Evolutionary conservation across 164 flowering plant genomes (phyloP).

Genomic region (Vitis vinifera): DNA sequence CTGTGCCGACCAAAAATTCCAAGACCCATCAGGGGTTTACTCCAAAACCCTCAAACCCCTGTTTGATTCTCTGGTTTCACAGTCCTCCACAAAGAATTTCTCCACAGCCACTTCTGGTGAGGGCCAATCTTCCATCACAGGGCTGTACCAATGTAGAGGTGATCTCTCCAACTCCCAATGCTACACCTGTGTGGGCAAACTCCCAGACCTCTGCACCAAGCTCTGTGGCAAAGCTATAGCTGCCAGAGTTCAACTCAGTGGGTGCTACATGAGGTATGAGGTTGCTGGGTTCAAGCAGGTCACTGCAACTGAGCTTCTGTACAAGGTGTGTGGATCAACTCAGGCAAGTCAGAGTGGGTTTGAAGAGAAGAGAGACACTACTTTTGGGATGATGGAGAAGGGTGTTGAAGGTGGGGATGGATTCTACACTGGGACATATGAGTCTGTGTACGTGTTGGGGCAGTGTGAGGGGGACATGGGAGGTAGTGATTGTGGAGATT

Average conservation of each 20-base stretch:
- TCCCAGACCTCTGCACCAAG: constrained; percentile 22
- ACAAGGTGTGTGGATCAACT: constrained; percentile 30
- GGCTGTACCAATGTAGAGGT: constrained; percentile 61
- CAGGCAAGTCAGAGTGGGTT: constrained; percentile 26
- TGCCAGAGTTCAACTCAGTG: constrained; percentile 38
- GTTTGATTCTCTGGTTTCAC: constrained; percentile 32
- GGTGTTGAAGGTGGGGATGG: constrained; percentile 28
- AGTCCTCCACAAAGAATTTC: constrained; percentile 40
- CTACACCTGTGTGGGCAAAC: constrained; percentile 39
- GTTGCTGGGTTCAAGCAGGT: constrained; percentile 33
- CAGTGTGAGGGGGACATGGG: constrained; percentile 44
- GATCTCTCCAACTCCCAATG: constrained; percentile 49
- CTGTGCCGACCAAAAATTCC: constrained; percentile 30
- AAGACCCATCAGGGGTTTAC: constrained; percentile 25
- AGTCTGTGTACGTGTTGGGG: constrained; percentile 37
- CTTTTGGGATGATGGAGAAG: constrained; percentile 25
- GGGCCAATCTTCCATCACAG: constrained; percentile 31
- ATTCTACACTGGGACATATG: constrained; percentile 32
- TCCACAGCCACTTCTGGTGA: constrained; percentile 39
- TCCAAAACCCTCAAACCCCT: constrained; percentile 41
- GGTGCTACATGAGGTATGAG: constrained; percentile 38
- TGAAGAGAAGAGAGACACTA: constrained; percentile 28
- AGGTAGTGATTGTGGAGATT: constrained; percentile 30
- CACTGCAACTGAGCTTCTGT: constrained; percentile 28
- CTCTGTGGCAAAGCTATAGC: constrained; percentile 45